A percentile compares a stretch with the other conserved stretches of the same genome.
Evolutionary conservation across 495 filamentous ascomycete genomes (phyloP).

Genomic region (Trichoderma asperelloides): DNA sequence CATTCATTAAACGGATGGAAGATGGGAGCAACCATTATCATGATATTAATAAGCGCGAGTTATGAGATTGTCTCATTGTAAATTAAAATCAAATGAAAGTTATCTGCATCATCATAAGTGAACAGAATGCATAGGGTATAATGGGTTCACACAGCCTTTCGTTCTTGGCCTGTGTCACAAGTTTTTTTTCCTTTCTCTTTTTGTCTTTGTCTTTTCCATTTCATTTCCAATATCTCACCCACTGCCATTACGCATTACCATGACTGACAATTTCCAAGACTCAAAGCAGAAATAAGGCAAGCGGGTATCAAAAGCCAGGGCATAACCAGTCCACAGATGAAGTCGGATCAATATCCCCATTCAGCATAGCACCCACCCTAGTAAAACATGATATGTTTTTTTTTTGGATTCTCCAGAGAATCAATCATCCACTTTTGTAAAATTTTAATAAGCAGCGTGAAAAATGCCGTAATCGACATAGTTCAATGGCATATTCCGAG

Average conservation of each 20-base stretch:
- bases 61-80: neutral
- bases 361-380: neutral
- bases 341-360: neutral
- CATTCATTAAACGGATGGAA: neutral
- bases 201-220: no score
- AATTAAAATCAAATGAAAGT: neutral
- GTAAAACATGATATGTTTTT: neutral
- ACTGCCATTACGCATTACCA: neutral
- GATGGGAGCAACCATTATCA: neutral
- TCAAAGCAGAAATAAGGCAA: neutral
- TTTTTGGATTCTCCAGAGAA: neutral
- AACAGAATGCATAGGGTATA: neutral
- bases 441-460: no score
- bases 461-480: no score
- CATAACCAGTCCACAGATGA: neutral
- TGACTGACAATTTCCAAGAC: neutral
- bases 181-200: no score
- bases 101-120: neutral
- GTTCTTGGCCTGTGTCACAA: no score
- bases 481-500: no score
- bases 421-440: neutral
- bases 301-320: conserved; percentile 6
- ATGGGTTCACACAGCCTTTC: neutral
- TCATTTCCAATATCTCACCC: neutral
- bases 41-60: neutral